Conservation (phyloP, 2,329 filamentous ascomycete species). For the Talaromyces islandicus region DNA sequence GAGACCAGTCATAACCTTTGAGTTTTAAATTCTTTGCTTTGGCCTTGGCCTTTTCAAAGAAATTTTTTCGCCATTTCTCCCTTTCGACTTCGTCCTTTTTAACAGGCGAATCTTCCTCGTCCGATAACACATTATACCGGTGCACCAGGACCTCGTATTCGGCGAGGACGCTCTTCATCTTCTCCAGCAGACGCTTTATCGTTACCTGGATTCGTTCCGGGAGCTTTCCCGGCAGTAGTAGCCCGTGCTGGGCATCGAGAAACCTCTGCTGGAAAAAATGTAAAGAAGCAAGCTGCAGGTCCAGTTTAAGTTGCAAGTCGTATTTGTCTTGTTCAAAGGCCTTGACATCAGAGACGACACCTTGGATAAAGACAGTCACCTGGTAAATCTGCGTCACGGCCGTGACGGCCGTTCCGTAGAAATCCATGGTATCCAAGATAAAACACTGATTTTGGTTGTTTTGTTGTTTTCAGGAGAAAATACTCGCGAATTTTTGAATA, state of each 20-base stretch:
- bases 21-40: constrained; percentile 19
- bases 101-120: constrained; percentile 8
- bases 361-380: constrained; percentile 25
- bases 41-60: constrained; percentile 19
- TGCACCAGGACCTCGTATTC: constrained; percentile 18
- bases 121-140: constrained; percentile 15
- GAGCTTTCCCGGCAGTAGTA: constrained; percentile 18
- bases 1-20: constrained; percentile 25
- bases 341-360: constrained; percentile 23
- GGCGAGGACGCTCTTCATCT: constrained; percentile 18
- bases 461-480: not conserved
- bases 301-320: constrained; percentile 18
- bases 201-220: constrained; percentile 15
- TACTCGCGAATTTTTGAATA: not conserved
- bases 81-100: constrained; percentile 7
- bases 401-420: constrained; percentile 22
- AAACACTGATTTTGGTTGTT: not conserved
- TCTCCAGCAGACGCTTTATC: constrained; percentile 17
- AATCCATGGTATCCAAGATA: constrained; percentile 15
- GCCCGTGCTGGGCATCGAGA: constrained; percentile 18
- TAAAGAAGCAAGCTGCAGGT: constrained; percentile 20
- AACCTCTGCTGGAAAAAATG: constrained; percentile 20
- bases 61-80: constrained; percentile 15
- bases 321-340: constrained; percentile 20
- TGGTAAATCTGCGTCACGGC: constrained; percentile 22